A percentile compares a stretch with the other conserved stretches of the same genome.
These are phyloP conservation scores for Graphilbum fragrans DNA, from an alignment of 2,329 filamentous ascomycete genomes.

Conservation along the genomic window DNA sequence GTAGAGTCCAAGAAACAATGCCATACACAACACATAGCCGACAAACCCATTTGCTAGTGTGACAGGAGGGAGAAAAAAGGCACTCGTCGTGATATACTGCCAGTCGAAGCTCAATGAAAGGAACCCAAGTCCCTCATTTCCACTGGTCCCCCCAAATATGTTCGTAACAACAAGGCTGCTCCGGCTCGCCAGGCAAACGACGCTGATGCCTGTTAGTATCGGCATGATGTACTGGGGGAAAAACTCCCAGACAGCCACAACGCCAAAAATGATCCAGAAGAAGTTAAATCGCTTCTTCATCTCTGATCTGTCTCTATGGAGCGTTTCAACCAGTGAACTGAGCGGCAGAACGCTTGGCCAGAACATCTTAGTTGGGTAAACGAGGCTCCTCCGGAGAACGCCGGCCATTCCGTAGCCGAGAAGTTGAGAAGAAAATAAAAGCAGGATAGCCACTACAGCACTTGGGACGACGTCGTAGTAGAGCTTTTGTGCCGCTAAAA, in stretches of 20 bases:
- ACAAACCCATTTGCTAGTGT: constrained; percentile 25
- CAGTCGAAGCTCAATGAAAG: constrained; percentile 28
- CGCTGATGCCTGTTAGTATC: constrained; percentile 22
- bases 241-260: constrained; percentile 32
- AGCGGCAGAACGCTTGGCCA: constrained; percentile 22
- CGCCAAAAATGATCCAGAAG: constrained; percentile 26
- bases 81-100: constrained; percentile 26
- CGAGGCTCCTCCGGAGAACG: constrained; percentile 28
- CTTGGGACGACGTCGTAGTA: constrained; percentile 30
- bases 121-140: constrained; percentile 25
- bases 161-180: constrained; percentile 24
- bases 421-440: constrained; percentile 33
- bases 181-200: constrained; percentile 33
- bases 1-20: constrained; percentile 24
- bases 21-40: constrained; percentile 23
- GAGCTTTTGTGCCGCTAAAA: constrained; percentile 31
- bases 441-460: constrained; percentile 26
- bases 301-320: constrained; percentile 15
- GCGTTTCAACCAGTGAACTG: constrained; percentile 14
- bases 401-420: constrained; percentile 37
- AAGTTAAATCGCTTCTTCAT: constrained; percentile 25
- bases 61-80: constrained; percentile 24
- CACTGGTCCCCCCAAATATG: constrained; percentile 25
- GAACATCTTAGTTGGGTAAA: constrained; percentile 35
- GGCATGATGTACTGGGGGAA: constrained; percentile 35